Base-by-base conservation (phyloP, 2,329 filamentous ascomycete species). In the Cercospora canescens region DNA sequence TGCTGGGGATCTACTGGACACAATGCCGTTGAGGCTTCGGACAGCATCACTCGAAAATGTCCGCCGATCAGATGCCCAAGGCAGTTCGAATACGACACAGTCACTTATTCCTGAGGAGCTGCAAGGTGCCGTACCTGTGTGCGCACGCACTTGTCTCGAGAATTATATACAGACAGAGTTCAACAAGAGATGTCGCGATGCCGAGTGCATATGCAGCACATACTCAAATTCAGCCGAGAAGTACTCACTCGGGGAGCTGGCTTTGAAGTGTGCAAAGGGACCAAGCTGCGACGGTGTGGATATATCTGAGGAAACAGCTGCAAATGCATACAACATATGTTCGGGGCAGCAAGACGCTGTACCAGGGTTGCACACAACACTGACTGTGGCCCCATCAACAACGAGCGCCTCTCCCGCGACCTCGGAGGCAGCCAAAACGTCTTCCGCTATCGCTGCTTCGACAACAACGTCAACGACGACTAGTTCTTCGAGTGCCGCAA, bases 201-300 rank as follows among this genome's bases (percentile, higher is more conserved):
- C 30, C 34, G 21, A 35, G 11, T 62, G 60, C 48, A 54, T 62
- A 32, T 62, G 60, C 28, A 21, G n/a, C 30, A 18, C 12, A 16
- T 45, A 32, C n/a, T 55, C 60, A 2, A 41, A 30, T 21, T 28
- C 60, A 11, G 6, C 12, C 26, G 48, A 28, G n/a, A 16, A 34
- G 21, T 62, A 55, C 35, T 28, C 60, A 18, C 65, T 79, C 9
- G 77, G 77, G 28, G 77, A 79, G 63, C 64, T 76, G 6, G 76
- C 73, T 1, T 68, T 74, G 56, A 55, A 72, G 30, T 76, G 74
- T 58, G 37, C 34, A 57, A 32, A 41, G 34, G 30, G 62, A 66
- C 32, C 34, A 21, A 35, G 54, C 48, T 62, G 60, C 35, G 39
- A 39, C 34, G 60, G 45, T 28, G 32, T 18, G 35, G 28, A 50